Evolutionary conservation across 2,329 filamentous ascomycete species (phyloP).

Genomic region (Fusarium sp.): DNA sequence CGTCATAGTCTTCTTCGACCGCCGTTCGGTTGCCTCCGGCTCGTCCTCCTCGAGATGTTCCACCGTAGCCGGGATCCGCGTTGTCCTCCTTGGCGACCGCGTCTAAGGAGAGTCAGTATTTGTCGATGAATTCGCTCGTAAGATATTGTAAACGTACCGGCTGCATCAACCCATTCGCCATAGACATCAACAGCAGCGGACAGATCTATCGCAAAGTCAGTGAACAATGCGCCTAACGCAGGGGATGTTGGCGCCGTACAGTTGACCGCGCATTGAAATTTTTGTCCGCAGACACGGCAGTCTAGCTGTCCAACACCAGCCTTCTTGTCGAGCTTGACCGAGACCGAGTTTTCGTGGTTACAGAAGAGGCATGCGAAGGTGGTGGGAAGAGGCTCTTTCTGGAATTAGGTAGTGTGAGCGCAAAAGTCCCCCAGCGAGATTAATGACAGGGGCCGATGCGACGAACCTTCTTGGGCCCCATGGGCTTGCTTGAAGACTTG

Average conservation of each 20-base stretch:
- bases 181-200: constrained; percentile 96
- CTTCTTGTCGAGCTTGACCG: constrained; percentile 95
- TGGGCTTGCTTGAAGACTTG: constrained; percentile 90
- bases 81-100: constrained; percentile 65
- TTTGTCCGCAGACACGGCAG: constrained; percentile 95
- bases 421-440: constrained; percentile 5
- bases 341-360: constrained; percentile 95
- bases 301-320: constrained; percentile 85
- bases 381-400: constrained; percentile 81
- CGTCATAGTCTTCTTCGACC: constrained; percentile 65
- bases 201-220: constrained; percentile 72
- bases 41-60: constrained; percentile 47
- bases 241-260: constrained; percentile 68
- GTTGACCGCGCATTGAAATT: constrained; percentile 93
- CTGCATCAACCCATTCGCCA: constrained; percentile 96
- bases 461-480: constrained; percentile 84
- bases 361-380: constrained; percentile 98
- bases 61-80: constrained; percentile 50
- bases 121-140: not conserved
- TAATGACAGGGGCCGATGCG: constrained; percentile 16
- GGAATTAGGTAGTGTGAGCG: constrained; percentile 34
- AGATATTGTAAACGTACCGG: constrained; percentile 60
- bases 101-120: constrained; percentile 56
- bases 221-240: constrained; percentile 23
- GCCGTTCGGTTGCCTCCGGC: constrained; percentile 48